Conservation (phyloP, 176 grass and related monocot species). For the Bothriochloa decipiens region DNA sequence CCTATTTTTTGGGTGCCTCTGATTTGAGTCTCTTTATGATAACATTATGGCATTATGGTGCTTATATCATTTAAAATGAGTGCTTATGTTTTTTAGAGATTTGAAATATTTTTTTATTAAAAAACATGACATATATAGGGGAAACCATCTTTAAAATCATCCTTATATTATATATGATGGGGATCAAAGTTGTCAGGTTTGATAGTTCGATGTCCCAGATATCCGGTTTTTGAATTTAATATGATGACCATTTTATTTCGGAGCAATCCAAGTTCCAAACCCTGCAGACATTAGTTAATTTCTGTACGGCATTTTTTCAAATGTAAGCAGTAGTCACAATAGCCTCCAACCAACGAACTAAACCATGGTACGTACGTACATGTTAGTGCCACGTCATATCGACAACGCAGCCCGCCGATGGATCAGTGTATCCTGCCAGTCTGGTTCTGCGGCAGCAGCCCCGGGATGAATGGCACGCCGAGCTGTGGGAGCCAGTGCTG, state of each 20-base stretch:
- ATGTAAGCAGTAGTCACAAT: neutral
- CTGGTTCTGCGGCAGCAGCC: conserved; percentile 46
- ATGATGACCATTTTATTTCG: neutral
- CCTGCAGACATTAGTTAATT: neutral
- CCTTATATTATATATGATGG: too few species aligned
- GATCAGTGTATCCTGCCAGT: conserved; percentile 45
- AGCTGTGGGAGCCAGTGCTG: conserved; percentile 59
- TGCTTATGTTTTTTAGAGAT: too few species aligned
- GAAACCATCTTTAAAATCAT: too few species aligned
- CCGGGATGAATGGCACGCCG: conserved; percentile 62
- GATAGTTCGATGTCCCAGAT: too few species aligned
- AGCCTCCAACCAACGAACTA: neutral
- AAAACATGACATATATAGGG: too few species aligned
- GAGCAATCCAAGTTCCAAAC: neutral
- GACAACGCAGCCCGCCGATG: neutral
- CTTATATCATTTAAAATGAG: neutral
- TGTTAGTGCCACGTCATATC: conserved; percentile 15
- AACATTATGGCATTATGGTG: neutral
- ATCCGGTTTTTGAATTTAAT: too few species aligned
- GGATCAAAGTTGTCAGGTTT: too few species aligned
- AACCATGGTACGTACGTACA: neutral
- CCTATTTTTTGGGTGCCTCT: conserved; percentile 39
- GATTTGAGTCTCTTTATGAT: neutral
- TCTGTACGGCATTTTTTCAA: neutral
- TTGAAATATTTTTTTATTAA: too few species aligned